These are phyloP conservation scores for Chenopodium berlandieri DNA, from an alignment of 148 eudicot species.

Conservation along the genomic window DNA sequence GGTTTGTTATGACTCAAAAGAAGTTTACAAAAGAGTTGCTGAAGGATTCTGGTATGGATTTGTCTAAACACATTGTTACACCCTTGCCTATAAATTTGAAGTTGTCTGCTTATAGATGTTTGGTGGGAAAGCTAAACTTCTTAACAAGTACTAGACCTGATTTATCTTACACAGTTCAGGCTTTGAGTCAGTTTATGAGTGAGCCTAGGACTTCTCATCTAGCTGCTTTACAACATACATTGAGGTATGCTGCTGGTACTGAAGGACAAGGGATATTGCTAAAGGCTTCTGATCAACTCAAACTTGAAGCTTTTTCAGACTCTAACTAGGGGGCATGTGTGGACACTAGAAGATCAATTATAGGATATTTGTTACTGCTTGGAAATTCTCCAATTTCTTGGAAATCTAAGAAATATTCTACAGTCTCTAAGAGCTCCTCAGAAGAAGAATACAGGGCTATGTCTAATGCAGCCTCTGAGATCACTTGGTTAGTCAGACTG, in stretches of 20 bases:
- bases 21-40: not conserved
- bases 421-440: not conserved
- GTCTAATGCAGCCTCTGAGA: not conserved
- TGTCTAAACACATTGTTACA: not conserved
- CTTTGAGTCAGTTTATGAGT: not conserved
- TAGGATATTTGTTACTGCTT: not conserved
- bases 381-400: not conserved
- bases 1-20: not conserved
- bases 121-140: not conserved
- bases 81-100: not conserved
- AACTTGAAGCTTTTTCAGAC: not conserved
- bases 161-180: not conserved
- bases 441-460: not conserved
- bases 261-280: not conserved
- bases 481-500: not conserved
- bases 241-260: not conserved
- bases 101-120: not conserved
- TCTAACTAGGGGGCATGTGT: not conserved
- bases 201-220: not conserved
- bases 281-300: not conserved
- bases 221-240: not conserved
- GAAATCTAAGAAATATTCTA: not conserved
- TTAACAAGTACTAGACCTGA: not conserved
- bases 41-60: not conserved
- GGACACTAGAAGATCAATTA: not conserved